Base-by-base conservation (phyloP, 2,329 filamentous ascomycete genomes). In the Zarea fungicola region DNA sequence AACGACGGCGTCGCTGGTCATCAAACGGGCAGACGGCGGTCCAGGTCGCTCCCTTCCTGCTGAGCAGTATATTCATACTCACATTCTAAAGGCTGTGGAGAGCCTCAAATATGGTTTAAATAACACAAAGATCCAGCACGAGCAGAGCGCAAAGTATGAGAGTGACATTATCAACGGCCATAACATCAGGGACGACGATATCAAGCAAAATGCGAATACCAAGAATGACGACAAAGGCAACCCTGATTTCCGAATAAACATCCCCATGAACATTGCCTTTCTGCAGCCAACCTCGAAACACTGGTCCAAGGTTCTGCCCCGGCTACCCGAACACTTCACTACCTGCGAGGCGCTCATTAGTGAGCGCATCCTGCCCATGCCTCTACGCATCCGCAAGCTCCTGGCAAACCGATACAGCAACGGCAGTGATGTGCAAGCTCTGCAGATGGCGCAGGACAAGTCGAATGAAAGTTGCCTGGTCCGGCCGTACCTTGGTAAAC, bases 391-490 rank as follows among this genome's bases (percentile, higher is more conserved):
- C 2, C 56, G 59, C 1, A 42, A 51, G 14, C 22, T 56, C 1
- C 42, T 66, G 10, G 46, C 57, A 13, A 25, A 52, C 0, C 54
- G 46, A 3, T 63, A 59, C 22, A 52, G 54, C 7, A 48, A 52
- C 4, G 48, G 37, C 3, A n/a, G 25, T 14, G 23, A 42, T 8
- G n/a, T 16, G 1, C 48, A 50, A 1, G 32, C 44, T 1, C 4
- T 14, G 16, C 32, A 29, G 23, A 48, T 56, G 8, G 9, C 53
- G 6, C 35, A 31, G 2, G 65, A 66, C 31, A 45, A 53, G 1
- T 59, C 57, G 5, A 68, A 75, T 42, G 53, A 66, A n/a, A 69
- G 75, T 49, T 80, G 75, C 41, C 60, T 81, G 0, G 58, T 77
- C 10, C 68, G 76, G 1, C 65, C 68, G 0, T 80, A 78, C 42